Evolutionary conservation across 768 basidiomycete species (phyloP), one percentile per base, ranked within the genome.

Genomic region (Hericium coralloides): DNA sequence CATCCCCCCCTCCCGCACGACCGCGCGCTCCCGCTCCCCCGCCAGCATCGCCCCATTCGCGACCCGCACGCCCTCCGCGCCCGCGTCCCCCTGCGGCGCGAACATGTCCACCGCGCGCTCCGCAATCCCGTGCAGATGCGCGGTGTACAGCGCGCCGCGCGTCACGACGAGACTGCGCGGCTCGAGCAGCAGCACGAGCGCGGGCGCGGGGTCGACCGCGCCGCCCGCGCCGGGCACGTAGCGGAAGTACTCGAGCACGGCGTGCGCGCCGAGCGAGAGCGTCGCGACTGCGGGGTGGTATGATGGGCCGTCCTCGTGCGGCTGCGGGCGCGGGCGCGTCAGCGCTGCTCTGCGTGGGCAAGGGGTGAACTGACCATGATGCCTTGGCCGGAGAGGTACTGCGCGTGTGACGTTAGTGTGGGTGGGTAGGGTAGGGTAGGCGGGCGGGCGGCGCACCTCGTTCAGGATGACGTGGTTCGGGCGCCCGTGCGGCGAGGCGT

Each of bases 401-500:
- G 63, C 83, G 26, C 88, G 63, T 4, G 37, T 3, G 23, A 50
- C 49, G 57, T 31, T 4, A 51, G 26, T 3, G n/a, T 41, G 39
- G n/a, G 59, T n/a, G 12, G 54, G 43, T 61, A 53, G 54, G 58
- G 45, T 38, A 12, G 2, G 49, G 8, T 12, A 4, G 55, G 12
- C 37, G 25, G 49, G 38, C 47, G 49, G 53, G 51, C 56, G 36
- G 5, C 73, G 58, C 60, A 84, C 87, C 76, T 95, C 90, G 67
- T 94, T 94, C 64, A 95, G 74, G 57, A 95, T 87, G 58, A 97
- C 75, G 71, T 98, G 93, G 72, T 97, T 98, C 9, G 92, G 90
- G 38, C 70, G 74, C 15, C 75, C 74, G 64, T 89, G 83, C 59
- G 85, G 82, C 55, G 85, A 83, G 45, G 62, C 65, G n/a, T 70